Base-by-base conservation (phyloP, 148 eudicot species). In the Chenopodium album region DNA sequence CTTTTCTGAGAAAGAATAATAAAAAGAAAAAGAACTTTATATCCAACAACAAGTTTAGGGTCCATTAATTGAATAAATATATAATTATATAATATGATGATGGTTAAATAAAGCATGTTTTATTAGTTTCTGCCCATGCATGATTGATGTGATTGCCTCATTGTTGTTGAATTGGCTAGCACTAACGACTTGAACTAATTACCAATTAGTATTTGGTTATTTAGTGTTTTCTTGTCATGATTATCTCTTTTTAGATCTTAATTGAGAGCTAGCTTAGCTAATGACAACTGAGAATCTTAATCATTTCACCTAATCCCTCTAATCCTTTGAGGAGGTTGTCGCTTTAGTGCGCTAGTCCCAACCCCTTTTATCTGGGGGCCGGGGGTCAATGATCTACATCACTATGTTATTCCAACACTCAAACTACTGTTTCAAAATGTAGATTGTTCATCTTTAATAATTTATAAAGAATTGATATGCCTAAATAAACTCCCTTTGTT, bases 141-240 rank as follows among this genome's bases (percentile, higher is more conserved):
- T 82, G 56, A 76, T 82, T 70, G 65, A 82, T 68, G 67, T 46
- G 85, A 76, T 75, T 56, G 67, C 44, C 74, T 41, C 67, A 9
- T 76, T 73, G 78, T 82, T 66, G 77, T 80, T 62, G 84, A 87
- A 82, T 77, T 84, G 86, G 82, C 80, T 82, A 78, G 76, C 87
- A 82, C 82, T 85, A 74, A 80, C 44, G 46, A 78, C 63, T 72
- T 60, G 47, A 44, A 56, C 19, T 73, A 63, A 64, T 62, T 32
- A 72, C 52, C 22, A 77, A 76, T 16, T 52, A 12, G 46, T 19
- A 3, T 56, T 56, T 50, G 20, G 14, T 9, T 50, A 50, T 50
- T 50, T 50, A 13, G 19, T 31, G 23, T 9, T 32, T 34, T 14
- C 32, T 56, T 22, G 4, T 3, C 66, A 76, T 62, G 2, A 56